Conservation (phyloP, 345 rosid species). For the Dipteronia dyeriana region DNA sequence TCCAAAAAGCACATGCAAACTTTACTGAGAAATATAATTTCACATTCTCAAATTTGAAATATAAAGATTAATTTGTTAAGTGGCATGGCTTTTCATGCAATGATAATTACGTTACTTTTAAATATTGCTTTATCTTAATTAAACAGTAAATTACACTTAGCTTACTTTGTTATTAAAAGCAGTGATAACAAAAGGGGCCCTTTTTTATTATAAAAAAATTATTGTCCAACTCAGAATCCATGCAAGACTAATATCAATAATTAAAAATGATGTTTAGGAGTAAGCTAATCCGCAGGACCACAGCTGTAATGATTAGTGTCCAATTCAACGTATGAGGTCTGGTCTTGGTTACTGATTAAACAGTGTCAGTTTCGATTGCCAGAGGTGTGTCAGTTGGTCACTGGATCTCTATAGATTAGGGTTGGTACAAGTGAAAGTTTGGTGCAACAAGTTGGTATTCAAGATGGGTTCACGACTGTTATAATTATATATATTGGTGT, state of each 20-base stretch:
- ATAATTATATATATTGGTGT: not conserved
- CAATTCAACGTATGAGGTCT: not conserved
- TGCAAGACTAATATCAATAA: not conserved
- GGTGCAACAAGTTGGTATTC: not conserved
- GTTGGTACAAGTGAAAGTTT: not conserved
- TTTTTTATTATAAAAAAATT: not conserved
- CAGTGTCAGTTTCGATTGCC: not conserved
- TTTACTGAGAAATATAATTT: not conserved
- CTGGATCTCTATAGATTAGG: no score
- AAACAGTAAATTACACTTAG: constrained; percentile 9
- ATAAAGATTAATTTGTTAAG: not conserved
- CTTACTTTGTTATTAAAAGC: constrained; percentile 20
- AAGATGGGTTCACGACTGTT: not conserved
- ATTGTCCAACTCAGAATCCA: constrained; percentile 14
- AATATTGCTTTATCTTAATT: not conserved
- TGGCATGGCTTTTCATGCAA: not conserved
- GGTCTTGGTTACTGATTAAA: not conserved
- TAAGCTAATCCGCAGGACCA: not conserved
- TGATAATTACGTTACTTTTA: constrained; percentile 8
- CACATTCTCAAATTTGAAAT: not conserved
- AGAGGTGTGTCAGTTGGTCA: not conserved
- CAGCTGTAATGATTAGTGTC: constrained; percentile 8
- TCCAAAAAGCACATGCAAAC: not conserved
- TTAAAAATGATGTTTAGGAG: not conserved
- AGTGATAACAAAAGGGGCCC: not conserved